Evolutionary conservation across 108 stramenopile genomes (phyloP), one percentile per base, ranked within the genome.

Genomic region (Skeletonema tropicum): DNA sequence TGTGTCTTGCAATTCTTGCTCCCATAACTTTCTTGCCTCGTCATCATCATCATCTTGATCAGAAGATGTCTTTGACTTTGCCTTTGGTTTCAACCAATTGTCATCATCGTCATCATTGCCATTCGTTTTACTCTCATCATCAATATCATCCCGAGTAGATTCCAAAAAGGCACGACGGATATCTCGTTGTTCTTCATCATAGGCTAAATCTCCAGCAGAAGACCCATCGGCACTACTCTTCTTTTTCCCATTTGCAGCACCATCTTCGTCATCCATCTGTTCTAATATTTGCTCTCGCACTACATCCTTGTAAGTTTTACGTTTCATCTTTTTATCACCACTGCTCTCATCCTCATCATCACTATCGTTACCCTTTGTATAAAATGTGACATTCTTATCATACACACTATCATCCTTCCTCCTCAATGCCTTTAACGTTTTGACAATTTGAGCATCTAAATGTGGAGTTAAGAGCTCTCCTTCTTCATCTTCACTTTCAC

Each of bases 241-340:
- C 6, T 68, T 61, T 26, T 60, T 67, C 48, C 64, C 69, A 26
- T 79, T 65, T 38, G 76, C 55, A 25, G 75, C 49, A 2, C 49
- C 71, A 29, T 60, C 74, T 10, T 76, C 84, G 15, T 84, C 79
- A 30, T 63, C 77, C 84, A 97, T 94, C 66, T 97, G 85, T 52
- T 96, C 91, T 32, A 99, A 74, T 41, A 99, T 90, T 81, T 99
- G 97, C 64, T 97, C 92, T 23, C 99, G 86, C 6, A 97, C 75
- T 35, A 99, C 90, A 80, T 99, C 99, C 76, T 97, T 98, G 91
- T 92, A 98, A 7, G 72, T 78, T 83, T 84, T 89, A 19, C 76
- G 83, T 45, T 87, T 87, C 15, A 31, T 35, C 15, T 64, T 74
- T 57, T 67, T 33, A 2, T 46, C 64, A n/a, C 66, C 31, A 19